phyloP scores from a whole-genome alignment of 805 yeast species.

The Yarrowia sp. region DNA sequence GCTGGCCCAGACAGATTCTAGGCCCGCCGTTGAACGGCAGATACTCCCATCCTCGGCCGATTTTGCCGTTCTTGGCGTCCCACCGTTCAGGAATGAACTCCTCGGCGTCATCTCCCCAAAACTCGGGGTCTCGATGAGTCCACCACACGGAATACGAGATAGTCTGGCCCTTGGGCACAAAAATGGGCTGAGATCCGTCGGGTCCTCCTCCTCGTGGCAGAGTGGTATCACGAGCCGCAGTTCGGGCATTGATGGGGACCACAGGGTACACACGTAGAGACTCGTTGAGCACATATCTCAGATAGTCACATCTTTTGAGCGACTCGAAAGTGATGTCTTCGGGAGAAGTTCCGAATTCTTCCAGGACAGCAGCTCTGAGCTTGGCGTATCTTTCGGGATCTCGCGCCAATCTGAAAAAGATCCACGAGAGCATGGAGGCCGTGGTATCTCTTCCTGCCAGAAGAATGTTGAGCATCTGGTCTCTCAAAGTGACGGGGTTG shows the following conservation, averaged over 20 bases:
- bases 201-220: conserved; percentile 62
- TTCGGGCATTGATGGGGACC: conserved; percentile 59
- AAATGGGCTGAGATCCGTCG: conserved; percentile 52
- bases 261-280: conserved; percentile 59
- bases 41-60: conserved; percentile 53
- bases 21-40: conserved; percentile 65
- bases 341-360: conserved; percentile 50
- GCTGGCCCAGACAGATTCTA: conserved; percentile 62
- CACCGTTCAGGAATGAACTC: conserved; percentile 59
- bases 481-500: conserved; percentile 57
- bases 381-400: conserved; percentile 48
- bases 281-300: conserved; percentile 58
- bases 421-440: conserved; percentile 57
- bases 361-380: conserved; percentile 53
- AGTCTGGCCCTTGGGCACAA: conserved; percentile 55
- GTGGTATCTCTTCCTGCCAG: conserved; percentile 65
- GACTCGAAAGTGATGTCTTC: conserved; percentile 54
- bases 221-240: conserved; percentile 56
- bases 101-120: conserved; percentile 56
- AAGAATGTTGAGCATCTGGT: conserved; percentile 59
- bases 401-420: conserved; percentile 56
- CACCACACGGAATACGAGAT: conserved; percentile 54
- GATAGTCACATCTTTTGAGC: conserved; percentile 57
- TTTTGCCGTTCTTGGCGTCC: conserved; percentile 50
- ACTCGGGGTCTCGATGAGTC: conserved; percentile 53